Base-by-base conservation (phyloP, 2,329 filamentous ascomycete genomes). In the Xylariaceae sp. region DNA sequence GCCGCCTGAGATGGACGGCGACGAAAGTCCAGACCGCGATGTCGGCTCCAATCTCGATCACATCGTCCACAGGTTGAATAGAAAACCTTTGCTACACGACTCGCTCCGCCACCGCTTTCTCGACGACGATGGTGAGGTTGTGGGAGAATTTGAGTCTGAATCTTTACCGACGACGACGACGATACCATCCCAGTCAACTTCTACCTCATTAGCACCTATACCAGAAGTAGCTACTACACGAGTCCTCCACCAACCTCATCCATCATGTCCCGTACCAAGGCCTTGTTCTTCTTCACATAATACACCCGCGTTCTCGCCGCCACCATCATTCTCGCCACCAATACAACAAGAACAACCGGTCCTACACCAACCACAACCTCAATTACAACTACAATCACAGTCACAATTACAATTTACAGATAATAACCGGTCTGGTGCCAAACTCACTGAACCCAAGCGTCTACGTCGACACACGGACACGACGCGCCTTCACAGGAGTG, bases 41-140 rank as follows among this genome's bases (percentile, higher is more conserved):
- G 48, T 47, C 17, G 11, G 42, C 12, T 19, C 14, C 5, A 46
- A 53, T 37, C 37, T 53, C 17, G 50, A 51, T 14, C 35, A 32
- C 4, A 45, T 53, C 27, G 41, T 49, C 17, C 43, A 47, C 34
- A 32, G 41, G 27, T 35, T 53, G 21, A 46, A 49, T n/a, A 19
- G 42, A 16, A 45, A 48, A 22, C 48, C 45, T 16, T 48, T 51
- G 14, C 42, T 49, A 20, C 50, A 49, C n/a, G 48, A 51, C 14
- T 39, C 45, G 16, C 19, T 48, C 7, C 48, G 48, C 22, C 46
- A 44, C 42, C 45, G 37, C 33, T 46, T 42, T 27, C 19, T 42
- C 11, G 27, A 40, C 11, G 21, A 27, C 19, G 38, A 40, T 8
- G n/a, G n/a, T n/a, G 17, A 12, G 16, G 34, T 8, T 12, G 12